These are phyloP conservation scores for Coemansia sp. DNA, from an alignment of 192 early-diverging fungal species.

Conservation along the genomic window DNA sequence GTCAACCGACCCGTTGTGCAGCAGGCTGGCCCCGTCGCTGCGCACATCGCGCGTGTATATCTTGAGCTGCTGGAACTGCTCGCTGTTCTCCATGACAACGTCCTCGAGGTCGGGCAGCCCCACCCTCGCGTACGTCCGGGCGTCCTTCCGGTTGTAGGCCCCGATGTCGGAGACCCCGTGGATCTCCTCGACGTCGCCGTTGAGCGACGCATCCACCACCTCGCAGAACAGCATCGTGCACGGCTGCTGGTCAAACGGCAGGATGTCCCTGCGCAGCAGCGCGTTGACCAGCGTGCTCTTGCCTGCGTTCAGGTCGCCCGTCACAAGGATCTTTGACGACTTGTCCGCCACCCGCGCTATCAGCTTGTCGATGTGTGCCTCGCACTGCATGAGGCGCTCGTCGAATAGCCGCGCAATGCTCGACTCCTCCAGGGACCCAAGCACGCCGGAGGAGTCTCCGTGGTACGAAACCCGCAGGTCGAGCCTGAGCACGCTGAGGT, in stretches of 20 bases:
- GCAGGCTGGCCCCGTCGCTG: constrained; percentile 62
- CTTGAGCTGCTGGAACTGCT: constrained; percentile 83
- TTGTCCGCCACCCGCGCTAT: constrained; percentile 83
- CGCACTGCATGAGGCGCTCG: constrained; percentile 65
- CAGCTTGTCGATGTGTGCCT: constrained; percentile 79
- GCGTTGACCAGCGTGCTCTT: constrained; percentile 98
- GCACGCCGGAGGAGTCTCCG: constrained; percentile 59
- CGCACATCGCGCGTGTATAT: constrained; percentile 70
- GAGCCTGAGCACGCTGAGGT: constrained; percentile 60
- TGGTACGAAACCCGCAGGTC: constrained; percentile 69
- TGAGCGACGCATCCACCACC: constrained; percentile 89
- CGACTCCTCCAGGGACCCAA: constrained; percentile 65
- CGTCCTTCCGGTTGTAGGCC: constrained; percentile 67
- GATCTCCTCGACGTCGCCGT: constrained; percentile 86
- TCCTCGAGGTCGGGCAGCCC: constrained; percentile 75
- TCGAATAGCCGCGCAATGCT: constrained; percentile 72
- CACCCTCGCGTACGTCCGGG: constrained; percentile 68
- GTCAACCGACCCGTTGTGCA: constrained; percentile 96
- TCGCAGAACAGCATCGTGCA: constrained; percentile 96
- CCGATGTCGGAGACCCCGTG: constrained; percentile 79
- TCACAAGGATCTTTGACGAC: constrained; percentile 91
- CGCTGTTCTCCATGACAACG: constrained; percentile 78
- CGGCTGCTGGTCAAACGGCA: constrained; percentile 97
- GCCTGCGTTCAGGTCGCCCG: constrained; percentile 97
- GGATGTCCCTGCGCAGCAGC: constrained; percentile 80